A percentile compares a stretch with the other conserved stretches of the same genome.
These are phyloP conservation scores for Raphanus raphanistrum DNA, from an alignment of 345 rosid species.

Conservation along the genomic window DNA sequence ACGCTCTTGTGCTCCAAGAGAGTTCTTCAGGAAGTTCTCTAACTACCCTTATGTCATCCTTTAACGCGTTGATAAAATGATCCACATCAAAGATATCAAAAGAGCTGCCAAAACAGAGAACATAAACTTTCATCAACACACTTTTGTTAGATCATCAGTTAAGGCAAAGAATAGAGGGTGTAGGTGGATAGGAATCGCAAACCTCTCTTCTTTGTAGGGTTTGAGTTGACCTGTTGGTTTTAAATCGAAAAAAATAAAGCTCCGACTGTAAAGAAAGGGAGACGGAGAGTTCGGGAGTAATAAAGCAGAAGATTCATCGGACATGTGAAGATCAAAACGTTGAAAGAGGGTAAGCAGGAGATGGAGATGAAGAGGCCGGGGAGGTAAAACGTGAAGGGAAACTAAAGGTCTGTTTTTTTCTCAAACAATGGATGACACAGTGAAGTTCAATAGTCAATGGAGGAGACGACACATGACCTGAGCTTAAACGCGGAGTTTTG, in stretches of 20 bases:
- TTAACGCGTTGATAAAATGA: slow-evolving; percentile 67
- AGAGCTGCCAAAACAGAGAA: slow-evolving; percentile 51
- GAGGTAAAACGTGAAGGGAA: neutral
- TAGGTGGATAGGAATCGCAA: neutral
- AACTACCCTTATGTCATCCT: slow-evolving; percentile 67
- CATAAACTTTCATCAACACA: neutral
- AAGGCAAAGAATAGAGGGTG: neutral
- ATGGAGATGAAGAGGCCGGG: neutral
- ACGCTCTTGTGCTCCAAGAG: slow-evolving; percentile 95
- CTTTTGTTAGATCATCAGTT: neutral
- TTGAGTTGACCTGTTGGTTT: neutral
- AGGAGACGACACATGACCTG: neutral
- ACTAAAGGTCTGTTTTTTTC: too few relatives aligned
- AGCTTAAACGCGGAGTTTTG: neutral
- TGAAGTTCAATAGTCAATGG: neutral
- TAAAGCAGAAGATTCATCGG: neutral
- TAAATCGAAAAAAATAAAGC: neutral
- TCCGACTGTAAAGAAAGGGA: neutral
- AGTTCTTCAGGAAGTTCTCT: slow-evolving; percentile 68
- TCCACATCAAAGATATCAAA: slow-evolving; percentile 86
- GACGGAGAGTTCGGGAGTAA: neutral
- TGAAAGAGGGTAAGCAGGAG: neutral
- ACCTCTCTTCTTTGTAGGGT: neutral
- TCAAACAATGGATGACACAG: neutral
- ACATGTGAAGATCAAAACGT: neutral